phyloP scores from a whole-genome alignment of 345 rosid species.

The Gossypium raimondii region DNA sequence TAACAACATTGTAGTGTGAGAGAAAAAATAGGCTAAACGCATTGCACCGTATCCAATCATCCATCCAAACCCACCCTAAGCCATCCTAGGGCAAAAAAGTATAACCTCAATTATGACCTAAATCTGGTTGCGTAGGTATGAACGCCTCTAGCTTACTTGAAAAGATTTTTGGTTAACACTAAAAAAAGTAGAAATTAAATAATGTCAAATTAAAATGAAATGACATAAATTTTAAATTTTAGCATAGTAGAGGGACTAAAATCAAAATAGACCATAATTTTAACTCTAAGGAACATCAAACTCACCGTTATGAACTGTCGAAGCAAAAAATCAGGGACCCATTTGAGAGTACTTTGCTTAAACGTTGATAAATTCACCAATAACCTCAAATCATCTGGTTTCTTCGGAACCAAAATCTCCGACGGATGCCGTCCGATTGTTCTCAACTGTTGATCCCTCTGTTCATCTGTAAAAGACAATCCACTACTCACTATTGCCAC shows the following conservation, averaged over 20 bases:
- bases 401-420: constrained; percentile 49
- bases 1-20: too few relatives aligned
- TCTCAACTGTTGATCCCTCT: constrained; percentile 38
- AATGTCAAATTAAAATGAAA: too few relatives aligned
- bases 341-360: constrained; percentile 30
- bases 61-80: too few relatives aligned
- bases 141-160: too few relatives aligned
- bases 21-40: too few relatives aligned
- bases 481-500: constrained; percentile 69
- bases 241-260: neutral
- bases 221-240: neutral
- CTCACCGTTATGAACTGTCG: constrained; percentile 57
- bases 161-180: too few relatives aligned
- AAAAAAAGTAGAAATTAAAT: too few relatives aligned
- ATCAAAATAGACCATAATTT: neutral
- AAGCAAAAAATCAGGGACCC: constrained; percentile 57
- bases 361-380: constrained; percentile 37
- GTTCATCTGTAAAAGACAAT: constrained; percentile 37
- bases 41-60: too few relatives aligned
- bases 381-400: constrained; percentile 44
- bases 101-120: too few relatives aligned
- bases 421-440: constrained; percentile 42
- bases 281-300: neutral
- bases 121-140: too few relatives aligned
- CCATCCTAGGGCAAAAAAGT: too few relatives aligned